Base-by-base conservation (phyloP, 352 stramenopile species). In the Phytophthora tubulina region DNA sequence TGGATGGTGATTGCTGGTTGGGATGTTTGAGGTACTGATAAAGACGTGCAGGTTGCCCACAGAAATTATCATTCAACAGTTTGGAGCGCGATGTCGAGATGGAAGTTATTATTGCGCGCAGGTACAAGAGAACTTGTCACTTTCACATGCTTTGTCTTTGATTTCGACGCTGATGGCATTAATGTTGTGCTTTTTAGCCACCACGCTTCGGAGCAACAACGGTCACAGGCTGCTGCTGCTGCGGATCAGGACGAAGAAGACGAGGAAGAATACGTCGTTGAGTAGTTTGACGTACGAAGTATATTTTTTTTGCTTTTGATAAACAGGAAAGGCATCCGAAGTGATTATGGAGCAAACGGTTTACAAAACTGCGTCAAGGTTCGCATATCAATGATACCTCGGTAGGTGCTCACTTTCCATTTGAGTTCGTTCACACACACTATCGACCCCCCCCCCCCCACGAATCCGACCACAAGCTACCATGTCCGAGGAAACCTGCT, bases 81-180 rank as follows among this genome's bases (percentile, higher is more conserved):
- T 79, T 96, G 41, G 89, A 96, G 70, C 89, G 88, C 46, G 85
- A 96, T 46, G 86, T 96, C 45, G 88, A 95, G 73, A 96, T 96
- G 86, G 89, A 96, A 60, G 84, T 96, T 21, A 81, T 94, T 46
- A 83, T 94, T 67, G 81, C 65, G n/a, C 77, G 81, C 50, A 78
- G 69, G 85, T 93, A 68, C 44, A 63, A 69, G 21, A 27, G 41
- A 42, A 5, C 15, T 53, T 36, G 4, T 46, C 31, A 21, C 13
- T 45, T 51, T 17, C 17, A 36, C 11, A 13, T 54, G 32, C 39
- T 31, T 42, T 32, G 17, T 21, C 32, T 44, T 54, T 38, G 31
- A 10, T 49, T 53, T 31, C 35, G 6, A 44, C 9, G 32, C 42
- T 62, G 39, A 30, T 64, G 30, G 6, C 8, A 32, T 11, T 54